A percentile compares a stretch with the other conserved stretches of the same genome.
Conservation (phyloP, 1,284 basidiomycete species). For the Cryptococcus sp. region DNA sequence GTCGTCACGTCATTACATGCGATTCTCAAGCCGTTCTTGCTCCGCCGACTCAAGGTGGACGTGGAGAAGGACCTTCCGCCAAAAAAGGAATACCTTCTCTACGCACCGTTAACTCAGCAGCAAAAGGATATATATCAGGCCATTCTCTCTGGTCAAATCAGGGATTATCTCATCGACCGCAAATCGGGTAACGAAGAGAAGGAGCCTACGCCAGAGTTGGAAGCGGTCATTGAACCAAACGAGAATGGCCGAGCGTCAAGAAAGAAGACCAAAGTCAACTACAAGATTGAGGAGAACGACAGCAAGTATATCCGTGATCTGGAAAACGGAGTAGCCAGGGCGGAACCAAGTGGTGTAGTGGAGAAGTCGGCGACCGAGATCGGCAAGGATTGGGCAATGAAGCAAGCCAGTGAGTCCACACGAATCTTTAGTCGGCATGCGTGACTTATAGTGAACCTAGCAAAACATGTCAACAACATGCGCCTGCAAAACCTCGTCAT, state of each 20-base stretch:
- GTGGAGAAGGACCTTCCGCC: conserved; percentile 75
- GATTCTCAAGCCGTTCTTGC: conserved; percentile 92
- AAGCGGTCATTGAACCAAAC: not conserved
- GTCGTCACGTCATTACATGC: conserved; percentile 82
- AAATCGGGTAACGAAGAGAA: conserved; percentile 41
- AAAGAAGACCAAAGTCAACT: conserved; percentile 51
- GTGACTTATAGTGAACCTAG: conserved; percentile 53
- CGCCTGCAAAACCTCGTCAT: conserved; percentile 89
- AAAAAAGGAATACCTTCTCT: conserved; percentile 95
- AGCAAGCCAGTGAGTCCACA: conserved; percentile 62
- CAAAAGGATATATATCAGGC: conserved; percentile 85
- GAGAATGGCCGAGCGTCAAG: conserved; percentile 42
- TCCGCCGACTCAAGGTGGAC: conserved; percentile 87
- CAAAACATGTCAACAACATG: conserved; percentile 84
- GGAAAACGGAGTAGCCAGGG: conserved; percentile 55
- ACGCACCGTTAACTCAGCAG: conserved; percentile 78
- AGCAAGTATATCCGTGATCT: conserved; percentile 68
- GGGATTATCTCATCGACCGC: conserved; percentile 64
- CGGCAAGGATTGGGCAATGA: conserved; percentile 61
- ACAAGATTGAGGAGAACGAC: conserved; percentile 64
- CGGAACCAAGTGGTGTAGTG: conserved; percentile 43
- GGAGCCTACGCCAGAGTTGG: not conserved
- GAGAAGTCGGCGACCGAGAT: conserved; percentile 55
- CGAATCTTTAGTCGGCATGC: not conserved
- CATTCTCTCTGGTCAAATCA: conserved; percentile 67